These are phyloP conservation scores for Citrullus amarus DNA, from an alignment of 306 rosid species.

Conservation along the genomic window DNA sequence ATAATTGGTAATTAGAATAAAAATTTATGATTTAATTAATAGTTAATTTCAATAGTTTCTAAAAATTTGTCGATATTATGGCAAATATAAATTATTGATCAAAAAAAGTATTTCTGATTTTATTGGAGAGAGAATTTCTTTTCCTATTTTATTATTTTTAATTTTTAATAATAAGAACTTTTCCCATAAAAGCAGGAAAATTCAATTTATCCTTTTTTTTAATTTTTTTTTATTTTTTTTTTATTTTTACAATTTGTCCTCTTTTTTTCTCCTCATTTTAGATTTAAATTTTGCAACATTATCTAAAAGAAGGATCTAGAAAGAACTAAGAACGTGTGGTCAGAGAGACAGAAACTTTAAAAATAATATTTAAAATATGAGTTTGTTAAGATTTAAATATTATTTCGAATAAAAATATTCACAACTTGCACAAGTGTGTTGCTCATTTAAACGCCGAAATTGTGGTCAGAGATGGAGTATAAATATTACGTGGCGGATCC, in stretches of 20 bases:
- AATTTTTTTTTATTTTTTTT: no score
- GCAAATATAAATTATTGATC: background rate
- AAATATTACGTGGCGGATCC: background rate
- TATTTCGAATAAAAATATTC: background rate
- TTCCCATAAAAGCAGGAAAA: no score
- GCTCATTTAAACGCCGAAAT: background rate
- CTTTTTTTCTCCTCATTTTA: background rate
- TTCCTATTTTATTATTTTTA: background rate
- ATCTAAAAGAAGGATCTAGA: constrained; percentile 2
- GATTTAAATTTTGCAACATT: background rate
- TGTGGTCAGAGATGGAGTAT: background rate
- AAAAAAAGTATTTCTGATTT: background rate
- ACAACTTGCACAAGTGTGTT: background rate
- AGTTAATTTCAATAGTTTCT: no score
- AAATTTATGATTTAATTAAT: no score
- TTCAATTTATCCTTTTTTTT: no score
- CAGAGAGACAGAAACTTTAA: background rate
- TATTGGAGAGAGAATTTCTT: background rate
- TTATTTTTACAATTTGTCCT: background rate
- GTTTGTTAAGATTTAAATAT: background rate
- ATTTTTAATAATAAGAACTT: background rate
- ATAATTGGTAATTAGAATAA: no score
- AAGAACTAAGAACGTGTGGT: background rate
- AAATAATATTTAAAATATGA: background rate
- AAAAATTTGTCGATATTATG: background rate